These are phyloP conservation scores for Phyllosticta capitalensis DNA, from an alignment of 2,329 filamentous ascomycete species.

Conservation along the genomic window DNA sequence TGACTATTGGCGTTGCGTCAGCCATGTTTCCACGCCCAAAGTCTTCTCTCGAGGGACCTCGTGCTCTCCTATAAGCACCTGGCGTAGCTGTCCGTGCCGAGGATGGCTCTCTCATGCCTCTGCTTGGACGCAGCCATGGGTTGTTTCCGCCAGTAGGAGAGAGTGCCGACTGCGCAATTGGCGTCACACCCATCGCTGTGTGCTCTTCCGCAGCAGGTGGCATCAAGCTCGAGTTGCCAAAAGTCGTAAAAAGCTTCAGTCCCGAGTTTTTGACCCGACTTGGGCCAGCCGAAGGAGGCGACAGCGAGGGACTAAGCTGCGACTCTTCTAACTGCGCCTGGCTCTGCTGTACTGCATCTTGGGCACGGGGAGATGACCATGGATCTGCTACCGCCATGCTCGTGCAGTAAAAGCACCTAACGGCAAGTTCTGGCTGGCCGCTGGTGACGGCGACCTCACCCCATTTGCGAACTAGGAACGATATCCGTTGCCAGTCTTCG, in stretches of 20 bases:
- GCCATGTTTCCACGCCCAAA: slow-evolving; percentile 7
- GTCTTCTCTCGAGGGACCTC: slow-evolving; percentile 44
- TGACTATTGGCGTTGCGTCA: neutral
- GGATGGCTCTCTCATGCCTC: slow-evolving; percentile 34
- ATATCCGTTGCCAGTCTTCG: slow-evolving; percentile 81
- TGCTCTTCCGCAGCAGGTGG: slow-evolving; percentile 53
- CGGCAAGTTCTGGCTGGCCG: slow-evolving; percentile 80
- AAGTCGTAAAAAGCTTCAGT: slow-evolving; percentile 84
- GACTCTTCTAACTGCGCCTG: slow-evolving; percentile 43
- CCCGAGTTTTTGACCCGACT: slow-evolving; percentile 65
- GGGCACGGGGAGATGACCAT: slow-evolving; percentile 77
- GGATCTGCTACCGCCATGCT: slow-evolving; percentile 75
- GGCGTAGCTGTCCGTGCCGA: slow-evolving; percentile 43
- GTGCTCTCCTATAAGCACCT: slow-evolving; percentile 59
- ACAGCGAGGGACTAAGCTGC: slow-evolving; percentile 59
- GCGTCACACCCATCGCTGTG: slow-evolving; percentile 75
- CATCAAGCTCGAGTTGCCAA: slow-evolving; percentile 49
- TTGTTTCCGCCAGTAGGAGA: slow-evolving; percentile 52
- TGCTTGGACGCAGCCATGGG: slow-evolving; percentile 28
- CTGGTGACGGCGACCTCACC: slow-evolving; percentile 83
- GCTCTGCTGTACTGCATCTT: slow-evolving; percentile 49
- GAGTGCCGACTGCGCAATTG: slow-evolving; percentile 60
- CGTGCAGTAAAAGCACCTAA: slow-evolving; percentile 87
- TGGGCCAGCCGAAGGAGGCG: slow-evolving; percentile 45
- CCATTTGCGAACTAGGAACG: slow-evolving; percentile 85